phyloP scores from a whole-genome alignment of 2,329 filamentous ascomycete species.

The Drechmeria coniospora region DNA sequence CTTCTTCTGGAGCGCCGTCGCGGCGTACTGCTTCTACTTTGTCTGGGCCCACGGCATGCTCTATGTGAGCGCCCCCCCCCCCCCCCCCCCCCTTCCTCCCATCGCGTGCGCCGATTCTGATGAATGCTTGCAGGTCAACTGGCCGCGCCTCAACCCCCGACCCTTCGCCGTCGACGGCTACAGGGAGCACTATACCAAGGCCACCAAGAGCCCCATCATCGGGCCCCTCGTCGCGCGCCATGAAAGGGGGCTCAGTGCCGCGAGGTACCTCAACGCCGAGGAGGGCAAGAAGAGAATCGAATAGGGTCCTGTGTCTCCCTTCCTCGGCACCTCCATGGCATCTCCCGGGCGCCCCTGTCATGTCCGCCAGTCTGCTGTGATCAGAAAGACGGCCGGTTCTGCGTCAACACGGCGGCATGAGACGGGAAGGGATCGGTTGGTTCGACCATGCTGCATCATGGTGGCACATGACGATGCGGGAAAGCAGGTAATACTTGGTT shows the following conservation, averaged over 20 bases:
- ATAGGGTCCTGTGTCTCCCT: slow-evolving; percentile 22
- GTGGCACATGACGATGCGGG: no score
- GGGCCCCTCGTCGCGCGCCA: slow-evolving; percentile 55
- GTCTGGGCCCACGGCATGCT: slow-evolving; percentile 76
- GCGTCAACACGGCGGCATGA: no score
- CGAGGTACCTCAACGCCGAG: slow-evolving; percentile 70
- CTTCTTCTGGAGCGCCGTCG: slow-evolving; percentile 58
- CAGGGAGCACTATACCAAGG: slow-evolving; percentile 70
- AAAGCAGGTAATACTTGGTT: no score
- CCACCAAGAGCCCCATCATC: slow-evolving; percentile 67
- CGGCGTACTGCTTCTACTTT: slow-evolving; percentile 59
- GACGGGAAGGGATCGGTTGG: no score
- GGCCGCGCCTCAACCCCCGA: slow-evolving; percentile 89
- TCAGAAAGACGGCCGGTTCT: no score
- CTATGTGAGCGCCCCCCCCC: slow-evolving; percentile 52
- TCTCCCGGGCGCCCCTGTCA: no score
- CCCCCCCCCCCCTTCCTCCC: not conserved
- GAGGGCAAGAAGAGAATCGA: slow-evolving; percentile 99
- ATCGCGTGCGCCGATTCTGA: slow-evolving; percentile 3
- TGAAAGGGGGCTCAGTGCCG: slow-evolving; percentile 71
- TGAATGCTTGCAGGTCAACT: slow-evolving; percentile 60
- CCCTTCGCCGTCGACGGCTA: slow-evolving; percentile 78
- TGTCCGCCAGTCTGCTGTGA: no score
- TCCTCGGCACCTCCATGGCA: no score
- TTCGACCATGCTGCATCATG: no score